Conservation (phyloP, 2,329 filamentous ascomycete species). For the Fusarium annulatum region DNA sequence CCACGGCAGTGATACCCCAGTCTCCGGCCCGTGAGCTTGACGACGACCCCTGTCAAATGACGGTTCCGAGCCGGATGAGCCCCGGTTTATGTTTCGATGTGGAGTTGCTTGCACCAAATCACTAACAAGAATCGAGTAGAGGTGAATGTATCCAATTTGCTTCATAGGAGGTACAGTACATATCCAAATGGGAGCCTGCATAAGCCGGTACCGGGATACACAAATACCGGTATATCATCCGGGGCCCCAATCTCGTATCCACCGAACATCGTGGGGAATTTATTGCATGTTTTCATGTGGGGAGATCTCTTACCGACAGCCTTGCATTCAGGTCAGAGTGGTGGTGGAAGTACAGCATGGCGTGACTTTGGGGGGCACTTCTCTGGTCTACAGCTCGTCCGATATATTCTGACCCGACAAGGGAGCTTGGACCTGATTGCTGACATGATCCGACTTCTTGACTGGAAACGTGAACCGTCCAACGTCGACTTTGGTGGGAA, state of each 20-base stretch:
- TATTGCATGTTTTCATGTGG: constrained; percentile 26
- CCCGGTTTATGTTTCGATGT: constrained; percentile 4
- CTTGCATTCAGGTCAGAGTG: not conserved
- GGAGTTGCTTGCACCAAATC: not conserved
- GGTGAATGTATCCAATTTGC: not conserved
- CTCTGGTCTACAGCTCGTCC: constrained; percentile 26
- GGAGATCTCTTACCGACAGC: not conserved
- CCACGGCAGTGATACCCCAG: constrained; percentile 14
- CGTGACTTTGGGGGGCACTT: constrained; percentile 33
- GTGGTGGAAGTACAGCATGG: constrained; percentile 14
- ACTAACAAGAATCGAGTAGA: not conserved
- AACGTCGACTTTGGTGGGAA: constrained; percentile 45
- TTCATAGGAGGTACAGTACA: not conserved
- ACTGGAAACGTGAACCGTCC: constrained; percentile 48
- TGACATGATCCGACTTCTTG: not conserved
- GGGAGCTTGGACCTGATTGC: not conserved
- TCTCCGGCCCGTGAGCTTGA: constrained; percentile 19
- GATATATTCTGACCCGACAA: constrained; percentile 13
- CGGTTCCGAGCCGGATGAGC: constrained; percentile 16
- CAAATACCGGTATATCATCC: constrained; percentile 18
- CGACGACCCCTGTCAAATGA: constrained; percentile 21
- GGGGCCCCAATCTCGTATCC: constrained; percentile 28
- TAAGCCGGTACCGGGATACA: constrained; percentile 24
- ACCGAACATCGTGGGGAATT: constrained; percentile 24
- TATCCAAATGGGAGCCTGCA: constrained; percentile 8